These are phyloP conservation scores for Edaphochlamys debaryana DNA, from an alignment of 139 green algal genomes.

Conservation along the genomic window DNA sequence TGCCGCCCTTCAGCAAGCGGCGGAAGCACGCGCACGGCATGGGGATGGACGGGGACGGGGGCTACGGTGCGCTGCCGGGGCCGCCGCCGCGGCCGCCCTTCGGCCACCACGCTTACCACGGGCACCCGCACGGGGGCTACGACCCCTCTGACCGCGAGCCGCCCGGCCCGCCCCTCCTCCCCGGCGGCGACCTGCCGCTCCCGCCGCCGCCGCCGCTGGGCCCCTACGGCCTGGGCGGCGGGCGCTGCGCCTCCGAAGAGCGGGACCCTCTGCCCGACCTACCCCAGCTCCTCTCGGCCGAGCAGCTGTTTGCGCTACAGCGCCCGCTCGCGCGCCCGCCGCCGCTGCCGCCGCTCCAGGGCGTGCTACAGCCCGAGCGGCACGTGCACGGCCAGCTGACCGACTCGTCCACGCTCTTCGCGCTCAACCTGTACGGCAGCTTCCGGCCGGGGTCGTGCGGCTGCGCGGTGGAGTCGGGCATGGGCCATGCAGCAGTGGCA, in stretches of 20 bases:
- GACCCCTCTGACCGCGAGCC: not conserved
- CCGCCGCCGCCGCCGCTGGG: conserved; percentile 14
- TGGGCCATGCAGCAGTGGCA: too few relatives aligned
- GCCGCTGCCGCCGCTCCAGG: conserved; percentile 18
- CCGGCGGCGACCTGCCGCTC: not conserved
- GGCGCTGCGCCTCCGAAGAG: not conserved
- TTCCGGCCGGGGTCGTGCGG: not conserved
- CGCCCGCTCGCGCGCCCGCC: not conserved
- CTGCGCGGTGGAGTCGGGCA: not conserved
- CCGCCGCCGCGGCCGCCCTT: conserved; percentile 19
- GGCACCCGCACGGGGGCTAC: not conserved
- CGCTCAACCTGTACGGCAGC: conserved; percentile 43
- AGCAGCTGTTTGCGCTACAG: conserved; percentile 52
- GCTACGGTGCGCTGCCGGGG: not conserved
- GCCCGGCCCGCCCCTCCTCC: not conserved
- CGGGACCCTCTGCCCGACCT: conserved; percentile 4
- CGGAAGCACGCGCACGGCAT: not conserved
- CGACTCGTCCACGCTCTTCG: conserved; percentile 36
- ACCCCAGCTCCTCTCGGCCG: conserved; percentile 25
- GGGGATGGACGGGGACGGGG: not conserved
- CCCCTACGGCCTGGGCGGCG: not conserved
- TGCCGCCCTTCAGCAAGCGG: not conserved
- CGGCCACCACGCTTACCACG: not conserved
- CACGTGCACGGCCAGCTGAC: conserved; percentile 34
- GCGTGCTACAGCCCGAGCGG: not conserved